Percentiles rank a stretch among this genome's conserved stretches.
phyloP scores from a whole-genome alignment of 2,329 filamentous ascomycete genomes.

The Sporothrix brunneoviolacea region DNA sequence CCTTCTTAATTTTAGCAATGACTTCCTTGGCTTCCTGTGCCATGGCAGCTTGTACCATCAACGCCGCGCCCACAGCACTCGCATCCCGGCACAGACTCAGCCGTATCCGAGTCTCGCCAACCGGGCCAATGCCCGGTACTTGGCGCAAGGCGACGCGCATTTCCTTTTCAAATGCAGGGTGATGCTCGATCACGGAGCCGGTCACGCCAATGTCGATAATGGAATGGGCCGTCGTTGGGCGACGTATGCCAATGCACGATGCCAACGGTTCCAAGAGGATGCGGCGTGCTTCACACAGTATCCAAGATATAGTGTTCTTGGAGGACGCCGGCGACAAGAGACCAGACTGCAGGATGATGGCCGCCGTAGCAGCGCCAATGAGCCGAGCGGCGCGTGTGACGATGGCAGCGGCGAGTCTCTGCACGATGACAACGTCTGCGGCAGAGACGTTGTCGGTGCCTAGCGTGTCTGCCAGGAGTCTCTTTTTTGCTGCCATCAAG shows the following conservation, averaged over 20 bases:
- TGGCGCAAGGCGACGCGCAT: conserved; percentile 73
- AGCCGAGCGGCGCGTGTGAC: conserved; percentile 82
- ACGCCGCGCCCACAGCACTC: conserved; percentile 81
- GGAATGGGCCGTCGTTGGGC: background rate
- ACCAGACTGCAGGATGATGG: conserved; percentile 72
- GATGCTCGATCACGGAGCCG: conserved; percentile 88
- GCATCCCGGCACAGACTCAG: conserved; percentile 96
- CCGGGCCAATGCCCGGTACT: conserved; percentile 66
- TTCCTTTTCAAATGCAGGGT: conserved; percentile 83
- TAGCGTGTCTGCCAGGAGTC: background rate
- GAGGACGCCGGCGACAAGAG: conserved; percentile 30
- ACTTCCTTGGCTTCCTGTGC: too few species aligned
- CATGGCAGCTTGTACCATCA: conserved; percentile 75
- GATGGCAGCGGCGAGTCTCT: conserved; percentile 72
- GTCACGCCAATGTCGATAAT: conserved; percentile 80
- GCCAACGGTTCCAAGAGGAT: background rate
- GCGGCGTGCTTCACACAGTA: background rate
- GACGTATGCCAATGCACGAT: background rate
- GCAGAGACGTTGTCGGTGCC: background rate
- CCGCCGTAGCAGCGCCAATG: conserved; percentile 81
- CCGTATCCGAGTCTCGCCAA: conserved; percentile 75
- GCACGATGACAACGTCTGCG: conserved; percentile 72
- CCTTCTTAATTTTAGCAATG: too few species aligned
- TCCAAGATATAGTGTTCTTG: background rate
- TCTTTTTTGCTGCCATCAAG: background rate